Conservation (phyloP, 305 asterid species). For the Fraxinus latifolia region DNA sequence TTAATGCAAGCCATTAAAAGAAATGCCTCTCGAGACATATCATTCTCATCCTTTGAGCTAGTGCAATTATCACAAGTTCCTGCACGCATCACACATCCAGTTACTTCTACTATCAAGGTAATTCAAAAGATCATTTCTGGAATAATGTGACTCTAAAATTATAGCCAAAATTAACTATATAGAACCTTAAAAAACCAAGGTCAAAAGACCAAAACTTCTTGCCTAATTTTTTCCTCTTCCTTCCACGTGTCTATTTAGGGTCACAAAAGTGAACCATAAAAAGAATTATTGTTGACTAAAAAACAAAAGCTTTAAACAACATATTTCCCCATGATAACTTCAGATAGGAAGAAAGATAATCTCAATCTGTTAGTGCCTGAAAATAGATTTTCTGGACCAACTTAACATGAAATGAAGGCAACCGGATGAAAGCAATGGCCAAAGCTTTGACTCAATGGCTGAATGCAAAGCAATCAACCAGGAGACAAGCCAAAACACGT, state of each 20-base stretch:
- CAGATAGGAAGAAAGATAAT: neutral
- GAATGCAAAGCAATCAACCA: neutral
- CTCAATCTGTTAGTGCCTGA: neutral
- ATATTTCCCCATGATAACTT: slow-evolving; percentile 3
- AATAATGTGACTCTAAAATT: slow-evolving; percentile 9
- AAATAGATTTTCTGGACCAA: neutral
- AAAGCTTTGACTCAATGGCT: neutral
- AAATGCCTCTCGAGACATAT: slow-evolving; percentile 87
- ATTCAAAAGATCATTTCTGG: slow-evolving; percentile 12
- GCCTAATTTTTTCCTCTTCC: neutral
- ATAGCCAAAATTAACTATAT: neutral
- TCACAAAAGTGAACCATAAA: neutral
- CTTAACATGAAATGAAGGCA: neutral
- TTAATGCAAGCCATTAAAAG: slow-evolving; percentile 84
- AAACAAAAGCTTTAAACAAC: slow-evolving; percentile 1
- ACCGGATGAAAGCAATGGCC: neutral
- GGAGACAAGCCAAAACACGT: neutral
- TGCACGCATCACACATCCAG: slow-evolving; percentile 36
- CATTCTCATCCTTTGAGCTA: slow-evolving; percentile 57
- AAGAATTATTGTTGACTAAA: neutral
- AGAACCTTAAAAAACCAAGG: neutral
- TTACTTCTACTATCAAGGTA: slow-evolving; percentile 11
- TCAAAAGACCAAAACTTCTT: neutral
- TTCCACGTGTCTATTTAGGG: slow-evolving; percentile 6
- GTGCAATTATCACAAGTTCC: slow-evolving; percentile 96